These are phyloP conservation scores for Myxozyma sirexii DNA, from an alignment of 805 yeast genomes.

Conservation along the genomic window DNA sequence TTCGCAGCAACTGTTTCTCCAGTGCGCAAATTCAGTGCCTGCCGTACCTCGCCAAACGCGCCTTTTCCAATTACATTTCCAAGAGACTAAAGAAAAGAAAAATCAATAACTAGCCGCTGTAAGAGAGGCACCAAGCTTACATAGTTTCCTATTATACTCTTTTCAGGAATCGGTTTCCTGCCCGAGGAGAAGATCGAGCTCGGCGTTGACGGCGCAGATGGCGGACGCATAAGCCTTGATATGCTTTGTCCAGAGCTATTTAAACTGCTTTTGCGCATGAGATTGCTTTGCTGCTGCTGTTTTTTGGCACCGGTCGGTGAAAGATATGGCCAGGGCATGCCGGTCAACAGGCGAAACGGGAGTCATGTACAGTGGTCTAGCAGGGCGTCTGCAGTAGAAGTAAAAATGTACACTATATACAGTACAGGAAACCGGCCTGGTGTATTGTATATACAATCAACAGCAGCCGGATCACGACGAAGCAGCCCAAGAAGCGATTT, in stretches of 20 bases:
- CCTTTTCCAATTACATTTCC: conserved; percentile 80
- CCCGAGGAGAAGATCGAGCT: not conserved
- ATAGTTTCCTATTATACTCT: conserved; percentile 8
- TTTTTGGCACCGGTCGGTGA: conserved; percentile 2
- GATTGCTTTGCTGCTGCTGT: not conserved
- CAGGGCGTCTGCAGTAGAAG: not conserved
- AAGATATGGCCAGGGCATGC: conserved; percentile 22
- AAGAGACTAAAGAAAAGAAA: conserved; percentile 38
- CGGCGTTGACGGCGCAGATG: conserved; percentile 13
- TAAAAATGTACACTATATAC: no score
- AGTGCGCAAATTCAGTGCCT: conserved; percentile 67
- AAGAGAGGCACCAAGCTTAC: not conserved
- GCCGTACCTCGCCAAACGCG: conserved; percentile 86
- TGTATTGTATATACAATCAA: no score
- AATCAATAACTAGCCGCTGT: not conserved
- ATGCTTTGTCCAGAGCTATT: not conserved
- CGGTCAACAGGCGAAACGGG: conserved; percentile 1
- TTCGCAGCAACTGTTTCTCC: conserved; percentile 77
- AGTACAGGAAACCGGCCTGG: no score
- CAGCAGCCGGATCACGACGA: no score
- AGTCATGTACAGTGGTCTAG: not conserved
- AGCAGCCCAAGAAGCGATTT: no score
- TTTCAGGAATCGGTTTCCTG: not conserved
- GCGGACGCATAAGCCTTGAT: not conserved
- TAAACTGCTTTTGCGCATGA: not conserved